Evolutionary conservation across 1,284 basidiomycete species (phyloP).

Genomic region (Microbotryomycetes sp.): DNA sequence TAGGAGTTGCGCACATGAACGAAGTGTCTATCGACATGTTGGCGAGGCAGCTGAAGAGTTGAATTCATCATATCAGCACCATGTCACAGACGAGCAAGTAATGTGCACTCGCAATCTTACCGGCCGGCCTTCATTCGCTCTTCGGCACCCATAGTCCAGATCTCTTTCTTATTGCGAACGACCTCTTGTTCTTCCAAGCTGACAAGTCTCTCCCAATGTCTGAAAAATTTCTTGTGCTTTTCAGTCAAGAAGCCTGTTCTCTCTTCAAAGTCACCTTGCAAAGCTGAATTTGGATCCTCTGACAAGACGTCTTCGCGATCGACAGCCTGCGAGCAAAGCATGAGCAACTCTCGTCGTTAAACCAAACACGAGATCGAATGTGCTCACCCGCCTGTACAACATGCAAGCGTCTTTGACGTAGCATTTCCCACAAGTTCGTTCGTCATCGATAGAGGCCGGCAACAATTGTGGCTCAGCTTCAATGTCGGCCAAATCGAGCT

Average conservation of each 20-base stretch:
- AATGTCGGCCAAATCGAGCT: not conserved
- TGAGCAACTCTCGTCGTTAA: too few species aligned
- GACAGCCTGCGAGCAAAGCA: conserved; percentile 52
- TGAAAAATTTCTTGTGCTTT: conserved; percentile 70
- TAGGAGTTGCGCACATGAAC: conserved; percentile 36
- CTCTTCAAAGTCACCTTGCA: conserved; percentile 65
- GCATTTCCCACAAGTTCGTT: conserved; percentile 69
- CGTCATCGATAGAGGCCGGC: conserved; percentile 80
- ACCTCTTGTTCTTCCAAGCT: conserved; percentile 84
- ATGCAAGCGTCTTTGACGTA: conserved; percentile 82
- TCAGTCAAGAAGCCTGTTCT: conserved; percentile 75
- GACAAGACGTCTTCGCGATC: conserved; percentile 50
- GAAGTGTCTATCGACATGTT: conserved; percentile 61
- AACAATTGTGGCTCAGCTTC: conserved; percentile 54
- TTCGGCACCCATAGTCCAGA: conserved; percentile 83
- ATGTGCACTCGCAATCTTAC: conserved; percentile 40
- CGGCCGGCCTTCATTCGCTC: conserved; percentile 73
- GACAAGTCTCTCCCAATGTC: conserved; percentile 81
- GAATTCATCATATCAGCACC: not conserved
- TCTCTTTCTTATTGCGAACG: conserved; percentile 72
- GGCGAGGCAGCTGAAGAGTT: conserved; percentile 53
- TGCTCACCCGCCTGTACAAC: conserved; percentile 76
- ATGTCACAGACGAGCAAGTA: not conserved
- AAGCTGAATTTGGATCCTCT: conserved; percentile 52
- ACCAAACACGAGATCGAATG: too few species aligned